Evolutionary conservation across 2,329 filamentous ascomycete genomes (phyloP).

Genomic region (Phyllachora maydis): DNA sequence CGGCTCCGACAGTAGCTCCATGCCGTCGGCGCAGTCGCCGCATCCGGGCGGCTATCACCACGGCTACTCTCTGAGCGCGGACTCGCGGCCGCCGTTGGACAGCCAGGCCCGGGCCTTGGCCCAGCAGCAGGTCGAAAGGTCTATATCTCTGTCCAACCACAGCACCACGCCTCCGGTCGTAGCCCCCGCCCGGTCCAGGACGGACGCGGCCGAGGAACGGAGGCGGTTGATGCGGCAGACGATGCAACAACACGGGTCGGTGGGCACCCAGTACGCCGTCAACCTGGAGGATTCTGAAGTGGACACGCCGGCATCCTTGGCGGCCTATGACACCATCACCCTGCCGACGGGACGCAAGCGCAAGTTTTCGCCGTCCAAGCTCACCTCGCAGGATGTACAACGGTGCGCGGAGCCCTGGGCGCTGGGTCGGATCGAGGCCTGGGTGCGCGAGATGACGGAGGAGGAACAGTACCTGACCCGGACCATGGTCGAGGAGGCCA

Average conservation of each 20-base stretch:
- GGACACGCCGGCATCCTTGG: slow-evolving; percentile 22
- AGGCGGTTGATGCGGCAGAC: slow-evolving; percentile 23
- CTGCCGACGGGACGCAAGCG: slow-evolving; percentile 61
- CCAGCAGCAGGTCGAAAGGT: slow-evolving; percentile 37
- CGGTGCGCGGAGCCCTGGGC: slow-evolving; percentile 86
- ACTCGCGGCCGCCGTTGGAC: slow-evolving; percentile 18
- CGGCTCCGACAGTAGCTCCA: slow-evolving; percentile 37
- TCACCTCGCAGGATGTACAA: slow-evolving; percentile 62
- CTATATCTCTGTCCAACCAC: slow-evolving; percentile 67
- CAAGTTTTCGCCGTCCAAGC: slow-evolving; percentile 70
- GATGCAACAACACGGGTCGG: slow-evolving; percentile 32
- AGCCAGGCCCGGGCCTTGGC: too few species aligned
- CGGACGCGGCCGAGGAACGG: slow-evolving; percentile 64
- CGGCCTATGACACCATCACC: slow-evolving; percentile 65
- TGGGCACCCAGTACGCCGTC: slow-evolving; percentile 26
- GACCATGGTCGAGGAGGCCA: slow-evolving; percentile 67
- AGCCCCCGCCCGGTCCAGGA: slow-evolving; percentile 78
- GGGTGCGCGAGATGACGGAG: slow-evolving; percentile 78
- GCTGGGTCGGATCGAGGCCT: slow-evolving; percentile 65
- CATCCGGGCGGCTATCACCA: slow-evolving; percentile 25
- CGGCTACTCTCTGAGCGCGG: slow-evolving; percentile 24
- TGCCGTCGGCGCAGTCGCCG: slow-evolving; percentile 18
- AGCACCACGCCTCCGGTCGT: slow-evolving; percentile 60
- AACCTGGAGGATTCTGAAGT: slow-evolving; percentile 36
- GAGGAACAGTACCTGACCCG: slow-evolving; percentile 76